Conservation (phyloP, 345 rosid species). For the Bruguiera sexangula region DNA sequence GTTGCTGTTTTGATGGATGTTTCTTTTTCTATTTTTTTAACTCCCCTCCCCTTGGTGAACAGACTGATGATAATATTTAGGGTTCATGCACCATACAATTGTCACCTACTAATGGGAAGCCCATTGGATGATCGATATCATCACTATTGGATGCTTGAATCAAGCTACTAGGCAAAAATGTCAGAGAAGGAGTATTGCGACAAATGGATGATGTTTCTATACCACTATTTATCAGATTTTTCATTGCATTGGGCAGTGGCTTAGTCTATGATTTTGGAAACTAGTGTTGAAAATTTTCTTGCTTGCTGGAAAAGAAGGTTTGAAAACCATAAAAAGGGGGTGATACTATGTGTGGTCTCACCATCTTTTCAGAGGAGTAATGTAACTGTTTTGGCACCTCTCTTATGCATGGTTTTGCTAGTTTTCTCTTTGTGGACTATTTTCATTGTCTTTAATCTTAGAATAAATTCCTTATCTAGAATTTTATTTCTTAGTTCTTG, state of each 20-base stretch:
- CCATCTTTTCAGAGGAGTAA: background rate
- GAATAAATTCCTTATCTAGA: background rate
- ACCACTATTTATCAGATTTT: background rate
- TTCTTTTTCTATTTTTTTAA: background rate
- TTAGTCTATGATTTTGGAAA: background rate
- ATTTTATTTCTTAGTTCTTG: background rate
- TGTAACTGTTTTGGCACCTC: background rate
- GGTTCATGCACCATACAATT: too few species aligned
- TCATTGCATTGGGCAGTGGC: too few species aligned
- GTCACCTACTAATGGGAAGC: too few species aligned
- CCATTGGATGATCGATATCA: too few species aligned
- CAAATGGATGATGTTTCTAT: background rate
- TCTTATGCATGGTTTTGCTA: background rate
- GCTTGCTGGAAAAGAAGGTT: constrained; percentile 9
- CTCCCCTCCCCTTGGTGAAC: background rate
- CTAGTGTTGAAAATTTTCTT: background rate
- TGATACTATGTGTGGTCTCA: background rate
- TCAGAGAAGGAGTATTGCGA: background rate
- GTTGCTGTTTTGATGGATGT: constrained; percentile 14
- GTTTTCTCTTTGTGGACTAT: background rate
- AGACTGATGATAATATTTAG: too few species aligned
- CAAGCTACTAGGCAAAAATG: too few species aligned
- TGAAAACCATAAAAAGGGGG: background rate
- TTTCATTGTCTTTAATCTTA: background rate
- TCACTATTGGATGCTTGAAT: too few species aligned